Evolutionary conservation across 345 rosid genomes (phyloP), one percentile per base, ranked within the genome.

Genomic region (Barbarea vulgaris): DNA sequence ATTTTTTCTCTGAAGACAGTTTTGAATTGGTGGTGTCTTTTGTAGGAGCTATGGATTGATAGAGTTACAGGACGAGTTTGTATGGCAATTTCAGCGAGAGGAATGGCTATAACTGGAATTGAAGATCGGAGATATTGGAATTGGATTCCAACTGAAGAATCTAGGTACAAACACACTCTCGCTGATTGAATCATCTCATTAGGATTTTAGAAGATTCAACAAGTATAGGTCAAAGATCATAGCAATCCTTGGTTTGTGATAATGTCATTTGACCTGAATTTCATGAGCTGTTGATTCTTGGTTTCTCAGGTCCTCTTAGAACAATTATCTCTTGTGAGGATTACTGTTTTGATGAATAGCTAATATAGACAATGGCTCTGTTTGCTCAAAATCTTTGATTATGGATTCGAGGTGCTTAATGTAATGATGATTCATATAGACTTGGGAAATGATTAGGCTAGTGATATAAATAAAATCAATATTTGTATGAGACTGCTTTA

Each of bases 101-200:
- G 89, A 58, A 87, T 94, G 97, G 82, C 89, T 4, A 88, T 94
- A n/a, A 94, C 98, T 2, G 97, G 97, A 30, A 91, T 94, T 27
- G 97, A 91, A 34, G 98, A 94, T 56, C 82, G 97, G 58, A 88
- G 98, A 83, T 94, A 94, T 73, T 94, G 98, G 98, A 94, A 83
- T 79, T 89, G 96, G 98, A 69, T 88, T 67, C 84, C 90, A 4
- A 94, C 97, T 5, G 97, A 90, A 84, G 98, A 94, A 78, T 91
- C 98, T 64, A 91, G 98, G 98, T 94, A 67, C 50, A 14, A 39
- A 15, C n/a, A n/a, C n/a, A n/a, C n/a, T n/a, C n/a, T n/a, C 3
- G 9, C 9, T 60, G 55, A 31, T 54, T 69, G 30, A 55, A 31
- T 76, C 57, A 31, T 76, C 57, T 53, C 30, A n/a, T 5, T 76